Evolutionary conservation across 208 protist genomes (phyloP).

Genomic region (Polymyxa betae): DNA sequence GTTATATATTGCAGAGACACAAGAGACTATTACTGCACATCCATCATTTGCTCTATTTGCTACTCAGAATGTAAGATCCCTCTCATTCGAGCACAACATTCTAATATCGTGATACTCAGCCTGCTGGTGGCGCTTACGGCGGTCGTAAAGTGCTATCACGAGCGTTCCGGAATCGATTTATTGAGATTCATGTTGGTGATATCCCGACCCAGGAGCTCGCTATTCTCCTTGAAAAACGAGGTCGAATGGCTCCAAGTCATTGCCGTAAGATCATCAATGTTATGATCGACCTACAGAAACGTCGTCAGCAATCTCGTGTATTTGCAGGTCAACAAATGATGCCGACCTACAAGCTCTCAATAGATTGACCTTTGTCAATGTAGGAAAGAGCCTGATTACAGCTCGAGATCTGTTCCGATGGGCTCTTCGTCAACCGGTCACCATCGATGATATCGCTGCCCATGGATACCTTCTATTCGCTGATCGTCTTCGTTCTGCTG

Average conservation of each 20-base stretch:
- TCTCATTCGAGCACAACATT: neutral
- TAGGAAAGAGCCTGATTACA: conserved; percentile 97
- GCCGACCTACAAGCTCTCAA: neutral
- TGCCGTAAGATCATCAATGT: conserved; percentile 61
- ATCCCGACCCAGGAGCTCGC: conserved; percentile 95
- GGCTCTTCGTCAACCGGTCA: conserved; percentile 87
- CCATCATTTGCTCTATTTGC: conserved; percentile 99
- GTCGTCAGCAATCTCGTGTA: conserved; percentile 74
- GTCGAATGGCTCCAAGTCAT: conserved; percentile 63
- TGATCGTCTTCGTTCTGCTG: conserved; percentile 90
- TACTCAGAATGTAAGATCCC: conserved; percentile 95
- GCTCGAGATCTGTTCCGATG: conserved; percentile 99
- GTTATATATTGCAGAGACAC: conserved; percentile 97
- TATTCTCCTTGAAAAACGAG: conserved; percentile 92
- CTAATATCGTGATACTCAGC: conserved; percentile 1
- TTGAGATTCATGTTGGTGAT: conserved; percentile 98
- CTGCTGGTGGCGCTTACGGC: conserved; percentile 88
- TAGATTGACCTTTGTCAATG: neutral
- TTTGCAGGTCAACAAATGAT: conserved; percentile 83
- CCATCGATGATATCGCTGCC: conserved; percentile 89
- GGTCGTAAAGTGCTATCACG: conserved; percentile 98
- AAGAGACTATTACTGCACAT: conserved; percentile 94
- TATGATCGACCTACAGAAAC: conserved; percentile 92
- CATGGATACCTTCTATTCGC: conserved; percentile 97
- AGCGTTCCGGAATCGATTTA: conserved; percentile 98